Base-by-base conservation (phyloP, 768 basidiomycete species). In the Rhizopogon salebrosus region DNA sequence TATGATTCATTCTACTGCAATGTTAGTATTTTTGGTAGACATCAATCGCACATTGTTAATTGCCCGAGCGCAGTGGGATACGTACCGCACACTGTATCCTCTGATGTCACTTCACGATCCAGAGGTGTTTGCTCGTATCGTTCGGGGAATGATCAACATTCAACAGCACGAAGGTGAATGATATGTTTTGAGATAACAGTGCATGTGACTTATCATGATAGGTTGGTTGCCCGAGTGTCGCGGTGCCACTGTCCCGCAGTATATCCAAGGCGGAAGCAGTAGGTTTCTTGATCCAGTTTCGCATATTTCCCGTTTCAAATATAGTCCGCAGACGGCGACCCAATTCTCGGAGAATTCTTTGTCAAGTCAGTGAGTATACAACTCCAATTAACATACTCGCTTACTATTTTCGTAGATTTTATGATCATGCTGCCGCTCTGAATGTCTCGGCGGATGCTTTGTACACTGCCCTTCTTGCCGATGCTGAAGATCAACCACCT, bases 1-100 rank as follows among this genome's bases (percentile, higher is more conserved):
- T 85, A 74, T 51, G 83, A 86, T 62, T 83, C 83, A 0, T 74
- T 84, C 48, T 85, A 86, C 55, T 86, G 84, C 67, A 85, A 85
- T 52, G 83, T 82, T 54, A n/a, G 77, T 58, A 9, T 9, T 20
- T 29, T 45, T 18, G 14, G 49, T 39, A 29, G 13, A 27, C 13
- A 16, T 34, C 9, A 5, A 5, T 46, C 9, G 4, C 13, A n/a
- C 14, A 24, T 40, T 48, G 18, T 23, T 45, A 16, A 22, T 23
- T 8, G 16, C 16, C 14, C 8, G 6, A 38, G 7, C 24, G 7
- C 50, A 84, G 81, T 83, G 83, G 84, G 83, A 85, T 55, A 84
- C 83, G 1, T 84, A 79, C 60, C 73, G 83, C 14, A 83, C 82
- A 0, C 66, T 85, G 9, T 85, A 76, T 59, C 79, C 84, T 0